Conservation (phyloP, 192 early-diverging fungal species). For the Mortierella antarctica region DNA sequence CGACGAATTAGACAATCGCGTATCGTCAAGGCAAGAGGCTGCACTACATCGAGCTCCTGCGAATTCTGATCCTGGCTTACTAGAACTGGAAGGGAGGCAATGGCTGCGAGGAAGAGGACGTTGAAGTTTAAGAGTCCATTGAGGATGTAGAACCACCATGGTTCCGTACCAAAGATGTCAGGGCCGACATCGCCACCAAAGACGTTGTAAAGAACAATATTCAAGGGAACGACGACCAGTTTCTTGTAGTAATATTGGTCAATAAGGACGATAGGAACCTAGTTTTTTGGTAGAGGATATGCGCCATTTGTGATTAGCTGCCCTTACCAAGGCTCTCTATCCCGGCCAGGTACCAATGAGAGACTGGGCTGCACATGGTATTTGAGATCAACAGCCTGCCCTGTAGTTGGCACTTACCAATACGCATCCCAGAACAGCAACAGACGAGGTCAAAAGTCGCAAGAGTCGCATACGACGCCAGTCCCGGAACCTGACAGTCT, state of each 20-base stretch:
- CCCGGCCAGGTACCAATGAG: too few relatives aligned
- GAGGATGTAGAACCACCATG: constrained; percentile 83
- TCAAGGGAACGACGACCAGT: constrained; percentile 78
- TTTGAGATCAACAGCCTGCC: too few relatives aligned
- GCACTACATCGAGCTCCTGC: background rate
- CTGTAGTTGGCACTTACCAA: constrained; percentile 34
- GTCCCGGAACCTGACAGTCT: constrained; percentile 34
- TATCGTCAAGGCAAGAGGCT: too few relatives aligned
- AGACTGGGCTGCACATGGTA: too few relatives aligned
- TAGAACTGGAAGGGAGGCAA: constrained; percentile 70
- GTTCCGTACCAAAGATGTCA: constrained; percentile 89
- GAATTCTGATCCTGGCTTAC: constrained; percentile 51
- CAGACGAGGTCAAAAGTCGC: constrained; percentile 55
- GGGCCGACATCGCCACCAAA: constrained; percentile 77
- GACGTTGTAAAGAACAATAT: constrained; percentile 94
- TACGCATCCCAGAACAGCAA: constrained; percentile 45
- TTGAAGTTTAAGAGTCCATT: constrained; percentile 96
- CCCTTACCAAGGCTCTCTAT: too few relatives aligned
- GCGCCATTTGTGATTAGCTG: background rate
- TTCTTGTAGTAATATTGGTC: constrained; percentile 85
- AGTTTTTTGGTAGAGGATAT: background rate
- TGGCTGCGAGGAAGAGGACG: constrained; percentile 77
- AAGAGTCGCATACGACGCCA: constrained; percentile 59
- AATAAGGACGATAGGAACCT: constrained; percentile 72
- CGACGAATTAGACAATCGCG: background rate